Evolutionary conservation across 2,329 filamentous ascomycete species (phyloP).

Genomic region (Tolypocladium endophyticum): DNA sequence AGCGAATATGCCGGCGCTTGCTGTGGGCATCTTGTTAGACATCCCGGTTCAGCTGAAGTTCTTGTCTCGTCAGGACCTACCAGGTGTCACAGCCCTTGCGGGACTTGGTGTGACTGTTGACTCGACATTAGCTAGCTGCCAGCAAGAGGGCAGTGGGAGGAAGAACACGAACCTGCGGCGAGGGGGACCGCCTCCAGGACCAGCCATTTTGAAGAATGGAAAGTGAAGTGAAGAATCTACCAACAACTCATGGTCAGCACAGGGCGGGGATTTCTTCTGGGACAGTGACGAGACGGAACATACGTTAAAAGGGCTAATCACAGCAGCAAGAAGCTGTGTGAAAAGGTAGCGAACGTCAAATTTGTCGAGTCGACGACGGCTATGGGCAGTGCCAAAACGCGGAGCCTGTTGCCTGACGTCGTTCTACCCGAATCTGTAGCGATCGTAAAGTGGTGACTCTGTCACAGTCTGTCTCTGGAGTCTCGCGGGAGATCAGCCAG

Average conservation of each 20-base stretch:
- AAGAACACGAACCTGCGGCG: slow-evolving; percentile 46
- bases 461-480: not conserved
- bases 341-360: slow-evolving; percentile 28
- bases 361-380: not conserved
- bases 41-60: slow-evolving; percentile 3
- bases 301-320: slow-evolving; percentile 18
- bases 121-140: not conserved
- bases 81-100: slow-evolving; percentile 97
- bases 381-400: not conserved
- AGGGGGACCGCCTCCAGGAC: slow-evolving; percentile 88
- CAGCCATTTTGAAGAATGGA: slow-evolving; percentile 56
- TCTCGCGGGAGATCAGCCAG: not conserved
- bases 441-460: not conserved
- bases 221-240: slow-evolving; percentile 1
- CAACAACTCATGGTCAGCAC: not conserved
- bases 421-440: not conserved
- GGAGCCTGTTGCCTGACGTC: not conserved
- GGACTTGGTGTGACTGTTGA: slow-evolving; percentile 92
- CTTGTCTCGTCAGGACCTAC: slow-evolving; percentile 23
- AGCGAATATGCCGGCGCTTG: slow-evolving; percentile 94
- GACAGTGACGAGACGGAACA: slow-evolving; percentile 4
- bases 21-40: slow-evolving; percentile 15
- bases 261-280: not conserved
- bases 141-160: not conserved
- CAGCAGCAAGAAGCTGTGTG: slow-evolving; percentile 15